Conservation (phyloP, 805 yeast genomes). For the Candida yuanshanica region DNA sequence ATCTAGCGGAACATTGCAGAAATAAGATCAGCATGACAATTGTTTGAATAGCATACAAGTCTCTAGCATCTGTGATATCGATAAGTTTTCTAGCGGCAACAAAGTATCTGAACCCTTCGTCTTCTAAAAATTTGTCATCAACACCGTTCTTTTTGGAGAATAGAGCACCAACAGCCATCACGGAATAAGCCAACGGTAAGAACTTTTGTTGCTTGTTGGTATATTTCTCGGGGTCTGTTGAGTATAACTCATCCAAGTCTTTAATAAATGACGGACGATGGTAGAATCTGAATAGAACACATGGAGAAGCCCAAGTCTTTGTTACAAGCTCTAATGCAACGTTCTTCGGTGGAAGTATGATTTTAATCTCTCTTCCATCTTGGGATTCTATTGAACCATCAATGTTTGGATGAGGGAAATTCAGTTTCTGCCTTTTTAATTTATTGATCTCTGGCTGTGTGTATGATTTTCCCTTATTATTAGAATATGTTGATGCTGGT, state of each 20-base stretch:
- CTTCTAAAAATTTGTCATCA: constrained; percentile 40
- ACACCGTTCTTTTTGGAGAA: constrained; percentile 46
- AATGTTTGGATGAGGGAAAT: constrained; percentile 25
- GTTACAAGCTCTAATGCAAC: constrained; percentile 65
- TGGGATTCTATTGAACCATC: constrained; percentile 35
- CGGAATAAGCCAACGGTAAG: constrained; percentile 74
- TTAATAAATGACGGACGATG: constrained; percentile 77
- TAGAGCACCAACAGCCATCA: constrained; percentile 84
- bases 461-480: background rate
- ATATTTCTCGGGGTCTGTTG: constrained; percentile 63
- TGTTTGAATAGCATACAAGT: constrained; percentile 76
- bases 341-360: constrained; percentile 70
- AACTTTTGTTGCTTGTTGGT: constrained; percentile 70
- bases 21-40: constrained; percentile 81
- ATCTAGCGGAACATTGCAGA: constrained; percentile 81
- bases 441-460: background rate
- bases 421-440: constrained; percentile 14
- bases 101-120: constrained; percentile 77
- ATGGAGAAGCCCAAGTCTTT: constrained; percentile 80
- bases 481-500: background rate
- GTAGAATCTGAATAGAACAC: constrained; percentile 78
- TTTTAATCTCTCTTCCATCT: constrained; percentile 44
- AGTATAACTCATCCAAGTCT: constrained; percentile 71
- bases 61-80: constrained; percentile 78
- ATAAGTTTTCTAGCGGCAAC: constrained; percentile 73